Evolutionary conservation across 2,329 filamentous ascomycete species (phyloP).

Genomic region (Diplodia seriata): DNA sequence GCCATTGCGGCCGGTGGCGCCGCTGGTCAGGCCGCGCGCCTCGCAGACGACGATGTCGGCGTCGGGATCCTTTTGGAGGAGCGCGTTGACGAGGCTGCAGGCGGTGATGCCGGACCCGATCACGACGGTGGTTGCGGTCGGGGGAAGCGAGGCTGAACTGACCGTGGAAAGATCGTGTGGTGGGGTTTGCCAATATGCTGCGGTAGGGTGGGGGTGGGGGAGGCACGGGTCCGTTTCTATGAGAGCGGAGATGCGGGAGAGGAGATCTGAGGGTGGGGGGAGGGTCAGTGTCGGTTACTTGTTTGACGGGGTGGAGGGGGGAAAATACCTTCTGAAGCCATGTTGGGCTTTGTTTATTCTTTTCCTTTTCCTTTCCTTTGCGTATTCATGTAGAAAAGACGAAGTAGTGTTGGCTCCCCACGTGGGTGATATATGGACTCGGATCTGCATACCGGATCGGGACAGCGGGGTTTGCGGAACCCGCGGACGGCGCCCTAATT

Average conservation of each 20-base stretch:
- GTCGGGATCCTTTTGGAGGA: constrained; percentile 38
- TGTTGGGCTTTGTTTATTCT: background rate
- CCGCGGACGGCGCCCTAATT: background rate
- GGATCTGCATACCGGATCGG: background rate
- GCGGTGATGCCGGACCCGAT: constrained; percentile 60
- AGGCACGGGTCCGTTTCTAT: background rate
- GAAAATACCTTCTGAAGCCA: background rate
- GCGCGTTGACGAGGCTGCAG: constrained; percentile 49
- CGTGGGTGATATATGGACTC: background rate
- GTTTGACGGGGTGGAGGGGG: background rate
- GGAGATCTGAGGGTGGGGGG: background rate
- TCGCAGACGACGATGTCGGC: constrained; percentile 51
- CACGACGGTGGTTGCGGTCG: background rate
- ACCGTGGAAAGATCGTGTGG: background rate
- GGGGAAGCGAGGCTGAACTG: background rate
- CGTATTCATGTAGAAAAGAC: too few species aligned
- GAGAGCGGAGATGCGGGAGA: background rate
- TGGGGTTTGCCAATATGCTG: constrained; percentile 7
- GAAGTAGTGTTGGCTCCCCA: too few species aligned
- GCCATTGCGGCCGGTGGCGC: constrained; percentile 45
- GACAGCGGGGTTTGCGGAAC: background rate
- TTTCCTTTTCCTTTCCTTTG: too few species aligned
- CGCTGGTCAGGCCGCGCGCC: constrained; percentile 40
- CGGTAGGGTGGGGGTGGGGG: constrained; percentile 1
- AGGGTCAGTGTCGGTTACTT: background rate